A percentile compares a stretch with the other conserved stretches of the same genome.
Evolutionary conservation across 306 rosid genomes (phyloP).

Genomic region (Fagus crenata): DNA sequence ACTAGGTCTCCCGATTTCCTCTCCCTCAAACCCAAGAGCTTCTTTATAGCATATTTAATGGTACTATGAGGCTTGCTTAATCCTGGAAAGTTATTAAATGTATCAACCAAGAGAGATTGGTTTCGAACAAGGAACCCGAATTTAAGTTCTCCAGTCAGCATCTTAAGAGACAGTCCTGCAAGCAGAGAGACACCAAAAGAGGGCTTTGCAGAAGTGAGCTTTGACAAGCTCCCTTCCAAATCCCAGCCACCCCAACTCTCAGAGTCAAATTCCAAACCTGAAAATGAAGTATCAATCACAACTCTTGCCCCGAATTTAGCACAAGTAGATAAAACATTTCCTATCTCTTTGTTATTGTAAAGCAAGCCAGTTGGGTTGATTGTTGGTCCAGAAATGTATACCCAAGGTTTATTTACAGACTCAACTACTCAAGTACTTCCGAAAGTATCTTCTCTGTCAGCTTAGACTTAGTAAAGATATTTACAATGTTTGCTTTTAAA

Average conservation of each 20-base stretch:
- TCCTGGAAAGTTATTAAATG: slow-evolving; percentile 74
- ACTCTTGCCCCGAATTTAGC: slow-evolving; percentile 88
- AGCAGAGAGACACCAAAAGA: slow-evolving; percentile 77
- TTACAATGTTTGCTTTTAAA: slow-evolving; percentile 67
- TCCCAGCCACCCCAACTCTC: slow-evolving; percentile 85
- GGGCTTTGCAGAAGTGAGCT: slow-evolving; percentile 50
- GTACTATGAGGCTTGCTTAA: slow-evolving; percentile 85
- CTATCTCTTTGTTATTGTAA: slow-evolving; percentile 73
- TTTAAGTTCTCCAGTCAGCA: slow-evolving; percentile 73
- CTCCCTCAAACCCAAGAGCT: slow-evolving; percentile 67
- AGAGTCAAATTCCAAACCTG: slow-evolving; percentile 85
- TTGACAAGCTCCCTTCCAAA: slow-evolving; percentile 60
- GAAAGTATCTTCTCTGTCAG: slow-evolving; percentile 59
- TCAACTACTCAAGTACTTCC: slow-evolving; percentile 37
- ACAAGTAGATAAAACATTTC: slow-evolving; percentile 56
- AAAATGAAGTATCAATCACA: slow-evolving; percentile 82
- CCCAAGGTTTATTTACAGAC: slow-evolving; percentile 75
- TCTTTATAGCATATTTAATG: slow-evolving; percentile 80
- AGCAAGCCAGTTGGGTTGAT: slow-evolving; percentile 85
- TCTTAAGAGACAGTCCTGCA: slow-evolving; percentile 82
- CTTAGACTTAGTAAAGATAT: slow-evolving; percentile 73
- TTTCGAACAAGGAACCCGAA: slow-evolving; percentile 79
- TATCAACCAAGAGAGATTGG: slow-evolving; percentile 55
- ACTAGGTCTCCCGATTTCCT: slow-evolving; percentile 60
- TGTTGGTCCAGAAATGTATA: slow-evolving; percentile 95